Base-by-base conservation (phyloP, 2,329 filamentous ascomycete species). In the Juglanconis oblonga region DNA sequence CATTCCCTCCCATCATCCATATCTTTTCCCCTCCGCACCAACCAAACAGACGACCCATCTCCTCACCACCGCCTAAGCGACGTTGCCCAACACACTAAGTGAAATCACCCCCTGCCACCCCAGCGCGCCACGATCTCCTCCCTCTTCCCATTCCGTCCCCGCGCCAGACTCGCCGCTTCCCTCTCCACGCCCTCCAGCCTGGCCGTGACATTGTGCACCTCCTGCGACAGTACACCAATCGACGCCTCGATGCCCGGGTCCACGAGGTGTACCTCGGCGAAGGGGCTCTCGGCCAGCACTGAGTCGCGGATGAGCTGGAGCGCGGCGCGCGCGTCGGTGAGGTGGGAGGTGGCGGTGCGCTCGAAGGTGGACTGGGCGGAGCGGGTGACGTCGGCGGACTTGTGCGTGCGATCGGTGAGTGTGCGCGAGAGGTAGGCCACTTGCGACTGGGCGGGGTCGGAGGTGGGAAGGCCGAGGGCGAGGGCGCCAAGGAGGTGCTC, bases 321-420 rank as follows among this genome's bases (percentile, higher is more conserved):
- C 0, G 82, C 82, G 3, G 74, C 68, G 17, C 76, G 74, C 0
- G 77, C 75, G 61, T 86, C 83, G 0, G 76, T 69, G 0, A 86
- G 66, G 9, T 80, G 76, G 0, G 72, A 68, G 1, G 72, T 71
- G 0, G 77, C 72, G 0, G 70, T 71, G 0, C 64, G 65, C 66
- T 86, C 84, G n/a, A 83, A 80, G 0, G 76, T 76, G 13, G 77
- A 76, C 64, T 86, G 83, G 0, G 79, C 72, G 62, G 74, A 78
- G 4, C 67, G 70, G 1, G 74, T 73, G 5, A 84, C 76, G 17
- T 77, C 78, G 11, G 73, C 57, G 9, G 59, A 58, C 17, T 62
- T 65, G 32, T 29, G 54, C 2, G 24, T 44, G 14, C 64, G 56
- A 3, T 64, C 57, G 3, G 36, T 44, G 5, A 64, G 55, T 1